A percentile compares a stretch with the other conserved stretches of the same genome.
These are phyloP conservation scores for Thoreauomyces humboldtii DNA, from an alignment of 192 early-diverging fungal species.

Conservation along the genomic window DNA sequence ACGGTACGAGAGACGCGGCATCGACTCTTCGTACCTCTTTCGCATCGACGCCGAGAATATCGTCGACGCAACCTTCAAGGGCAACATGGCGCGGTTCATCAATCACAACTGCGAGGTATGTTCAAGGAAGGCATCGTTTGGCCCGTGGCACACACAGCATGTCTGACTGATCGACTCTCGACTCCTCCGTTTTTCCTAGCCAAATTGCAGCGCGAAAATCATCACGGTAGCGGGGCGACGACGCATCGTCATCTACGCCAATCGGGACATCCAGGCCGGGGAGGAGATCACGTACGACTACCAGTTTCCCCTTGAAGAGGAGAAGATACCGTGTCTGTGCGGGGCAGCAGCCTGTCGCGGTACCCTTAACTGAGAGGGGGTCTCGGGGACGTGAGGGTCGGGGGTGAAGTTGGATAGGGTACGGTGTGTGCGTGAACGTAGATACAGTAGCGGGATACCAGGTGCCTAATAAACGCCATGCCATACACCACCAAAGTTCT, in stretches of 20 bases:
- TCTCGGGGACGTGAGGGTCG: too few relatives aligned
- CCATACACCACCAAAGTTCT: too few relatives aligned
- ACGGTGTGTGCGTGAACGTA: too few relatives aligned
- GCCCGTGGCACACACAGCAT: neutral
- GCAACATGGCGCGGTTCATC: slow-evolving; percentile 96
- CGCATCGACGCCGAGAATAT: slow-evolving; percentile 92
- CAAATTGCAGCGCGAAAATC: slow-evolving; percentile 96
- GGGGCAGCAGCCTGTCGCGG: slow-evolving; percentile 60
- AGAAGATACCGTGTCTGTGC: slow-evolving; percentile 98
- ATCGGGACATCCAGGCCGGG: slow-evolving; percentile 85
- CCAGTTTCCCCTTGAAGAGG: slow-evolving; percentile 89
- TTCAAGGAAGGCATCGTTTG: neutral
- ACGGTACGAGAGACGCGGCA: slow-evolving; percentile 88
- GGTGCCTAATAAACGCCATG: too few relatives aligned
- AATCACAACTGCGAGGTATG: slow-evolving; percentile 96
- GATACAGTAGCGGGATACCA: too few relatives aligned
- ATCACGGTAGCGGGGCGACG: slow-evolving; percentile 89
- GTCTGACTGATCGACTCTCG: neutral
- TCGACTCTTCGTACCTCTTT: slow-evolving; percentile 92
- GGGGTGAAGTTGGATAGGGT: too few relatives aligned
- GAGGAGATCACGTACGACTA: slow-evolving; percentile 99
- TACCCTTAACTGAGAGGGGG: slow-evolving; percentile 16
- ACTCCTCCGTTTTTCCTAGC: slow-evolving; percentile 48
- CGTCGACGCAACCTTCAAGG: slow-evolving; percentile 96
- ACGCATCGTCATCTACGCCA: slow-evolving; percentile 98